These are phyloP conservation scores for Epicoccum nigrum DNA, from an alignment of 2,329 filamentous ascomycete species.

Conservation along the genomic window DNA sequence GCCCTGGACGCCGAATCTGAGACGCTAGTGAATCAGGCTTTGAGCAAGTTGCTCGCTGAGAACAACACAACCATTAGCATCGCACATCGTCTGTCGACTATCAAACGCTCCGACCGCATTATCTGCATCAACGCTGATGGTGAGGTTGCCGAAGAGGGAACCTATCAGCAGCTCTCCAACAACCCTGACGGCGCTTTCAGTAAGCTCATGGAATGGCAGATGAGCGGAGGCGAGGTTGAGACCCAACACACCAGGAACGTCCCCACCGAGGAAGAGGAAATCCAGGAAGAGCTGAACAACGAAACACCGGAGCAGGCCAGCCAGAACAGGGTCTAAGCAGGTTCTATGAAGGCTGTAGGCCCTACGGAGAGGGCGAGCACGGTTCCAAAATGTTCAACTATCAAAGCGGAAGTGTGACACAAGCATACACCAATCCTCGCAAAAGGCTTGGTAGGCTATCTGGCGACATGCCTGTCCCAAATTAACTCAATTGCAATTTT, in stretches of 20 bases:
- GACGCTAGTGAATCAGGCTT: conserved; percentile 90
- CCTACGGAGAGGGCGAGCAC: not conserved
- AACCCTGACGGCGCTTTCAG: conserved; percentile 84
- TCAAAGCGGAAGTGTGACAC: not conserved
- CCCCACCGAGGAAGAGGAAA: conserved; percentile 58
- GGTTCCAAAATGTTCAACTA: not conserved
- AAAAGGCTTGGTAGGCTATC: not conserved
- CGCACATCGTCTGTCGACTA: conserved; percentile 92
- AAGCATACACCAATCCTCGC: not conserved
- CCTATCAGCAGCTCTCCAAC: conserved; percentile 76
- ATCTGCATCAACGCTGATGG: conserved; percentile 89
- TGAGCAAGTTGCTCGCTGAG: conserved; percentile 78
- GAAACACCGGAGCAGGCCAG: conserved; percentile 46
- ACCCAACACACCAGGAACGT: conserved; percentile 35
- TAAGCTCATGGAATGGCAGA: conserved; percentile 98
- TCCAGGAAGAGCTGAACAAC: conserved; percentile 51
- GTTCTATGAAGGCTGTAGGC: not conserved
- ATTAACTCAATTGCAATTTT: not conserved
- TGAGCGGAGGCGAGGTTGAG: conserved; percentile 76
- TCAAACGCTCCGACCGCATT: conserved; percentile 93
- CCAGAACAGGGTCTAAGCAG: conserved; percentile 23
- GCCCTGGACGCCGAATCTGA: conserved; percentile 96
- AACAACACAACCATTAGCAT: conserved; percentile 98
- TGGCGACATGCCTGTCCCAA: not conserved
- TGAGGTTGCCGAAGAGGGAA: conserved; percentile 87